These are phyloP conservation scores for Trichomonas gallinae DNA, from an alignment of 208 protist species.

Conservation along the genomic window DNA sequence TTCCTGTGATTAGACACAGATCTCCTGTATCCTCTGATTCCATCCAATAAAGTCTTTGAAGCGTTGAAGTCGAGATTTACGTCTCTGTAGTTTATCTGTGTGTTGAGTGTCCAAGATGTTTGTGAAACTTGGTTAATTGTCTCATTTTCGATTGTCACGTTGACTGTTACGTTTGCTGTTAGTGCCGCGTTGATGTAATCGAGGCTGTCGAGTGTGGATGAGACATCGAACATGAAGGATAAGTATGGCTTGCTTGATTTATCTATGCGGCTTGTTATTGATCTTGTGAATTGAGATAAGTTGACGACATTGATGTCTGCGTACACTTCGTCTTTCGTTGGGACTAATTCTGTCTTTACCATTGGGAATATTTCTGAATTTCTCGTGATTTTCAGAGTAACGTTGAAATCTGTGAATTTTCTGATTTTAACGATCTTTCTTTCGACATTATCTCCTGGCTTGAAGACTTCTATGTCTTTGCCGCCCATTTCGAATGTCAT, in stretches of 20 bases:
- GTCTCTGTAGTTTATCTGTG: not conserved
- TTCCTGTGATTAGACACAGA: not conserved
- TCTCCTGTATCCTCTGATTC: not conserved
- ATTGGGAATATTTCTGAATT: not conserved
- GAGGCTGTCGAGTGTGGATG: not conserved
- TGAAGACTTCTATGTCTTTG: not conserved
- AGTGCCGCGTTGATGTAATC: not conserved
- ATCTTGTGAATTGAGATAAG: not conserved
- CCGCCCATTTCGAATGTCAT: not conserved
- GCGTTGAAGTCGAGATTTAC: not conserved
- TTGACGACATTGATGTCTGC: not conserved
- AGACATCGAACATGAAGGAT: not conserved
- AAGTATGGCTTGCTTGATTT: not conserved
- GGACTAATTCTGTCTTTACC: not conserved
- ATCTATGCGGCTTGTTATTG: not conserved
- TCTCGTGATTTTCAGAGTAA: not conserved
- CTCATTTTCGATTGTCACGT: not conserved
- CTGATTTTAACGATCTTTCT: not conserved
- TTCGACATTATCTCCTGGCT: not conserved
- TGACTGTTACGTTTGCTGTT: not conserved
- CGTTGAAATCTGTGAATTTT: not conserved
- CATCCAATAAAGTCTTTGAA: not conserved
- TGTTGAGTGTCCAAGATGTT: not conserved
- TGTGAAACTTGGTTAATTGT: not conserved
- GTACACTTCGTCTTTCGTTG: not conserved